Conservation (phyloP, 495 filamentous ascomycete species). For the Ascodesmis nigricans region DNA sequence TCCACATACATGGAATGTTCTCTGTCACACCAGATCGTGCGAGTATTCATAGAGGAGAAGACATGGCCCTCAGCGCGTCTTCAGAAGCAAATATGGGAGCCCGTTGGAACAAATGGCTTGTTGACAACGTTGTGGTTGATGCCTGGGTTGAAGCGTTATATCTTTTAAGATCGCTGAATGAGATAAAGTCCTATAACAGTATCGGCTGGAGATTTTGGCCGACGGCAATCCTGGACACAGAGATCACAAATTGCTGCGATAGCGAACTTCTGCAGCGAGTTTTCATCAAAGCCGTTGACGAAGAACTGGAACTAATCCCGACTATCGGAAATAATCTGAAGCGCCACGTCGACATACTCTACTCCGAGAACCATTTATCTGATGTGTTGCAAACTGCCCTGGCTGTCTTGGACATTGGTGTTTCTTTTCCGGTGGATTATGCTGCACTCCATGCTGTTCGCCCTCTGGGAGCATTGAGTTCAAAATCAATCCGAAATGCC, state of each 20-base stretch:
- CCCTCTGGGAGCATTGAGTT: no score
- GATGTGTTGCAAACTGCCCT: no score
- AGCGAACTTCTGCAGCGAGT: constrained; percentile 11
- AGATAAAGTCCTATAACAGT: not conserved
- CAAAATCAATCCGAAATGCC: no score
- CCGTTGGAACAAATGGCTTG: constrained; percentile 25
- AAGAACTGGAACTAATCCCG: constrained; percentile 1
- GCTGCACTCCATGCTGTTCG: no score
- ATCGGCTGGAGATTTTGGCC: constrained; percentile 16
- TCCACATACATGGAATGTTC: constrained; percentile 27
- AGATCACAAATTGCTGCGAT: constrained; percentile 2
- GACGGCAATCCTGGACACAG: constrained; percentile 8
- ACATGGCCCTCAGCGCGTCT: constrained; percentile 16
- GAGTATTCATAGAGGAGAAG: constrained; percentile 20
- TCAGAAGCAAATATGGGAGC: constrained; percentile 11
- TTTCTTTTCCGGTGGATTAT: no score
- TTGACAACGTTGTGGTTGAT: constrained; percentile 20
- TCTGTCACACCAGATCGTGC: constrained; percentile 24
- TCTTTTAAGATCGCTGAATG: not conserved
- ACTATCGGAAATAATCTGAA: constrained; percentile 2
- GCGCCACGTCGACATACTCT: no score
- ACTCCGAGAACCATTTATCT: no score
- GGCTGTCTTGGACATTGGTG: no score
- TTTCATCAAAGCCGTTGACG: constrained; percentile 3
- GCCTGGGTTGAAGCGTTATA: constrained; percentile 20